These are phyloP conservation scores for Porodaedalea pini DNA, from an alignment of 1,284 basidiomycete species.

Conservation along the genomic window DNA sequence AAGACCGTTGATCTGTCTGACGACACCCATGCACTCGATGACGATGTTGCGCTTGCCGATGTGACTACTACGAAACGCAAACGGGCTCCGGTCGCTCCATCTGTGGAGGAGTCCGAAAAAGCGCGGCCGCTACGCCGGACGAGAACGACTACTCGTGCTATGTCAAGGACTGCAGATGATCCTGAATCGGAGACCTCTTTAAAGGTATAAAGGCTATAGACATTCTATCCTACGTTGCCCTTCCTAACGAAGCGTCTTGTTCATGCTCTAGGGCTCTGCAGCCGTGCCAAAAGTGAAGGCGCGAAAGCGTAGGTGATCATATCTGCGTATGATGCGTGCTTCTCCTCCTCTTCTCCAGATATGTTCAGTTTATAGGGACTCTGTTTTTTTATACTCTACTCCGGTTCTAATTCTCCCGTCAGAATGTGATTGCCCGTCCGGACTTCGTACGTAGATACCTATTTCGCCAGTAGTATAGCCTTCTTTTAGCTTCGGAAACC, in stretches of 20 bases:
- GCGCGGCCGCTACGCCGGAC: slow-evolving; percentile 2
- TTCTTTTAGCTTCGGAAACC: too few species aligned
- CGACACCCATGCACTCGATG: background rate
- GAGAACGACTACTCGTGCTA: background rate
- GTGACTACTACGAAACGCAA: slow-evolving; percentile 8
- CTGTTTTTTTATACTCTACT: too few species aligned
- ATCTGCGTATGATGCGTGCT: background rate
- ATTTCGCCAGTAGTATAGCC: too few species aligned
- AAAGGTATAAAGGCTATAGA: too few species aligned
- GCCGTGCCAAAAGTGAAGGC: slow-evolving; percentile 6
- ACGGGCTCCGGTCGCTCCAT: background rate
- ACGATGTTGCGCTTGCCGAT: background rate
- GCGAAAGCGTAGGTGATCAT: slow-evolving; percentile 10
- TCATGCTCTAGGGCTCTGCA: background rate
- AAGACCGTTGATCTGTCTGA: slow-evolving; percentile 2
- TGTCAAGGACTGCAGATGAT: background rate
- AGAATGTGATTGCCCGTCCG: too few species aligned
- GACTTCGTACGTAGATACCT: too few species aligned
- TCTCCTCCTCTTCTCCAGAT: too few species aligned
- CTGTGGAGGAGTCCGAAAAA: background rate
- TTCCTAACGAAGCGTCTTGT: background rate
- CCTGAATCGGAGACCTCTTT: background rate
- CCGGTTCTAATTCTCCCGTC: too few species aligned
- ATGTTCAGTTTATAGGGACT: too few species aligned
- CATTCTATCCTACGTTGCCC: background rate